Base-by-base conservation (phyloP, 164 flowering plant species). In the Platanus orientalis region DNA sequence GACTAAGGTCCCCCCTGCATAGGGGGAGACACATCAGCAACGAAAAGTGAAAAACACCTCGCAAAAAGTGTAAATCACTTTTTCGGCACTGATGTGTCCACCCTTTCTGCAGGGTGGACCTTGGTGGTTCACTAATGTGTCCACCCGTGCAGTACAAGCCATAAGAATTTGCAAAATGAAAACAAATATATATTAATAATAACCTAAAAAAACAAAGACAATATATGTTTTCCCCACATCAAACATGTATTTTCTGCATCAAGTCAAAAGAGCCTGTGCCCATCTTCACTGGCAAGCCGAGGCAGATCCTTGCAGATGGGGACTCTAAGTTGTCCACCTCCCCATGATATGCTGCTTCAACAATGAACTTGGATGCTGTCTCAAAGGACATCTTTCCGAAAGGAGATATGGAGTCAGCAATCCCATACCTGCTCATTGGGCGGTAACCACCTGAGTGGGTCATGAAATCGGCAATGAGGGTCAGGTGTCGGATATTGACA, bases 201-300 rank as follows among this genome's bases (percentile, higher is more conserved):
- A n/a, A n/a, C n/a, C n/a, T n/a, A n/a, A n/a, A n/a, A n/a, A n/a
- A n/a, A n/a, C n/a, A n/a, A n/a, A n/a, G n/a, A n/a, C n/a, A n/a
- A n/a, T n/a, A n/a, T n/a, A n/a, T n/a, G n/a, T n/a, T n/a, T n/a
- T n/a, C n/a, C n/a, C n/a, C n/a, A 34, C 53, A 68, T 85, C 71
- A 83, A 60, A 78, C 52, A 27, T 83, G 84, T 17, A 88, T 3
- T 29, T 84, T 77, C 50, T 93, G 96, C 84, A 93, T 62, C 76
- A 93, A 50, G 54, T 87, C 97, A 60, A 92, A 86, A 61, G 78
- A 79, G 20, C 99, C 99, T 3, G 99, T 95, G 12, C 97, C 99
- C 78, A 85, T 66, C 69, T 85, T 90, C 30, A 84, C 88, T 0
- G 97, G 97, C 75, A 85, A 63, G 16, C 99, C 99, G 6, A 95